Conservation (phyloP, 495 filamentous ascomycete species). For the Talaromyces wortmannii region DNA sequence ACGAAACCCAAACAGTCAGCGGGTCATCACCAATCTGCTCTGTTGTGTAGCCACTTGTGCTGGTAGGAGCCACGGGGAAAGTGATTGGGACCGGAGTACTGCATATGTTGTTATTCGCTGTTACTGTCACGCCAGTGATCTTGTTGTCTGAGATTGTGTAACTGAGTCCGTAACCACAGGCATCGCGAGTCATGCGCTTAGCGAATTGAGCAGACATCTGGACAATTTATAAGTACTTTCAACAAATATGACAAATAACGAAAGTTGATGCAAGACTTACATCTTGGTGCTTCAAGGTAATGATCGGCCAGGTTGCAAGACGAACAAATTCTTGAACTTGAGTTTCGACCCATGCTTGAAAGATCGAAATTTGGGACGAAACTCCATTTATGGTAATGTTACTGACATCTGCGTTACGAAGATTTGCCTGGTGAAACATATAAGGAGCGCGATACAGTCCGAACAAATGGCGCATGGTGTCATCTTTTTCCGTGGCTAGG, state of each 20-base stretch:
- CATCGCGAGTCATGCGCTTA: conserved; percentile 46
- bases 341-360: conserved; percentile 57
- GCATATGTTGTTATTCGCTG: conserved; percentile 43
- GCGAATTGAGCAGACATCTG: conserved; percentile 44
- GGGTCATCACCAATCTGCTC: conserved; percentile 55
- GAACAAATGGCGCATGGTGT: conserved; percentile 49
- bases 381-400: conserved; percentile 46
- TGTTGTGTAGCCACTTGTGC: conserved; percentile 34
- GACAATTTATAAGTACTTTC: not conserved
- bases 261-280: conserved; percentile 10
- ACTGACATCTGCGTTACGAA: conserved; percentile 45
- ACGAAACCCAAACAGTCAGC: conserved; percentile 49
- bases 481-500: conserved; percentile 38
- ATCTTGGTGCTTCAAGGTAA: conserved; percentile 48
- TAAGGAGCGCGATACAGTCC: conserved; percentile 44
- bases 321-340: conserved; percentile 50
- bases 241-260: not conserved
- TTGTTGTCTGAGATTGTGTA: conserved; percentile 33
- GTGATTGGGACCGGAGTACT: conserved; percentile 48
- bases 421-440: conserved; percentile 52
- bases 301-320: conserved; percentile 51
- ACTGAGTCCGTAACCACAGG: conserved; percentile 41
- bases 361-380: conserved; percentile 39
- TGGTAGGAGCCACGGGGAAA: conserved; percentile 36
- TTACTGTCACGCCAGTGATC: conserved; percentile 47